phyloP scores from a whole-genome alignment of 129 eudicot genomes.

The Arctium lappa region DNA sequence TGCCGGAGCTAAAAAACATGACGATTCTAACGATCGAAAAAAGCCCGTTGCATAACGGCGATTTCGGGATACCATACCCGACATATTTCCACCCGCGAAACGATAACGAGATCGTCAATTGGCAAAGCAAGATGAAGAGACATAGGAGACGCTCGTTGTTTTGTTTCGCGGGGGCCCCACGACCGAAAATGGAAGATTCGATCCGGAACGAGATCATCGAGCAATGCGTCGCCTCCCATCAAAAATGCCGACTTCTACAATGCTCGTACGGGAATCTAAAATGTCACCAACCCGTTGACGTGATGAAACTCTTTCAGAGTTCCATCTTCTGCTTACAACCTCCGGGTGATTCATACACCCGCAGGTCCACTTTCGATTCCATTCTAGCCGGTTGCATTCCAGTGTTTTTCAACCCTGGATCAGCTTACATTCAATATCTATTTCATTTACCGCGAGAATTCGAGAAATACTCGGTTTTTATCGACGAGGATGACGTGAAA shows the following conservation, averaged over 20 bases:
- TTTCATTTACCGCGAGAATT: constrained; percentile 80
- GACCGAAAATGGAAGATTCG: constrained; percentile 50
- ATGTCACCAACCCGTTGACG: constrained; percentile 48
- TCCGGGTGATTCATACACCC: constrained; percentile 77
- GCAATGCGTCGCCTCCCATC: constrained; percentile 30
- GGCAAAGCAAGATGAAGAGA: constrained; percentile 61
- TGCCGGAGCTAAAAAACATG: constrained; percentile 65
- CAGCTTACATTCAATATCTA: constrained; percentile 75
- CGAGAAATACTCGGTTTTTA: constrained; percentile 62
- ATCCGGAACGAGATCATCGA: constrained; percentile 58
- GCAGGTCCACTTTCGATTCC: constrained; percentile 84
- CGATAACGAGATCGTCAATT: constrained; percentile 42
- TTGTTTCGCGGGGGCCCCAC: constrained; percentile 68
- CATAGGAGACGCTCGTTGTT: constrained; percentile 34
- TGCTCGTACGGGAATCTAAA: constrained; percentile 41
- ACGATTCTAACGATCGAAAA: constrained; percentile 69
- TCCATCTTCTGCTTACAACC: constrained; percentile 78
- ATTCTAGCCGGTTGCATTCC: constrained; percentile 94
- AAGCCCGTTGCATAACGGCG: constrained; percentile 81
- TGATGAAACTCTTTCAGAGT: constrained; percentile 60
- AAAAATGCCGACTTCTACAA: constrained; percentile 47
- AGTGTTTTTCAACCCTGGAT: constrained; percentile 78
- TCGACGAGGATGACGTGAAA: constrained; percentile 55
- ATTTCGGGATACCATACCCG: constrained; percentile 83
- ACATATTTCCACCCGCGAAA: constrained; percentile 78